Conservation (phyloP, 768 basidiomycete species). For the Amanita exitialis region DNA sequence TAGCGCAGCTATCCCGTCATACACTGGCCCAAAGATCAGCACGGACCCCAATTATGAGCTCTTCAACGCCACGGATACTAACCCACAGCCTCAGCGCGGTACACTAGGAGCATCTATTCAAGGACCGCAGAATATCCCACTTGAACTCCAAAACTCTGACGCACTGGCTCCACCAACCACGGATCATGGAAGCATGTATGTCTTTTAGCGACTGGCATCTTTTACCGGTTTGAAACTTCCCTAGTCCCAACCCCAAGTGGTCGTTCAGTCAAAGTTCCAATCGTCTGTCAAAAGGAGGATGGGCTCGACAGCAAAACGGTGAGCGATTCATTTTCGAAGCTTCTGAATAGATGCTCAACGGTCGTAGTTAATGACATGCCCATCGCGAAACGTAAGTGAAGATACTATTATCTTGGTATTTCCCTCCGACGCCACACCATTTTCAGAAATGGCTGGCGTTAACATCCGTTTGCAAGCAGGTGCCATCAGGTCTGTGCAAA, state of each 20-base stretch:
- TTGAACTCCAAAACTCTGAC: conserved; percentile 36
- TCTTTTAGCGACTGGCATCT: background rate
- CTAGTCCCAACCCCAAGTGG: conserved; percentile 44
- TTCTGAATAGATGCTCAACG: background rate
- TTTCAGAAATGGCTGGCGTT: conserved; percentile 30
- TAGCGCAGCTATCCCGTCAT: background rate
- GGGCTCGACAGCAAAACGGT: conserved; percentile 51
- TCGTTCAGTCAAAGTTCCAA: conserved; percentile 46
- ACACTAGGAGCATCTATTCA: conserved; percentile 29
- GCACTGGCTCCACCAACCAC: conserved; percentile 34
- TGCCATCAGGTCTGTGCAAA: conserved; percentile 28
- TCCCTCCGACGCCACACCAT: background rate
- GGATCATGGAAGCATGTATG: conserved; percentile 33
- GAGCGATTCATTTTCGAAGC: conserved; percentile 3
- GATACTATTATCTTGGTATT: background rate
- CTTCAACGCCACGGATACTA: conserved; percentile 18
- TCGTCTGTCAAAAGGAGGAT: conserved; percentile 47
- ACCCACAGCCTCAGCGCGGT: conserved; percentile 27
- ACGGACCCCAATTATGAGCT: conserved; percentile 34
- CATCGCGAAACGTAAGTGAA: conserved; percentile 30
- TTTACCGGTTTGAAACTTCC: background rate
- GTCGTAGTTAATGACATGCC: conserved; percentile 35
- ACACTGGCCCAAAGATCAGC: conserved; percentile 20
- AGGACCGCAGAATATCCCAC: conserved; percentile 28
- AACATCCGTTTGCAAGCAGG: conserved; percentile 43